These are phyloP conservation scores for Xylariaceae sp. DNA, from an alignment of 2,329 filamentous ascomycete species.

Conservation along the genomic window DNA sequence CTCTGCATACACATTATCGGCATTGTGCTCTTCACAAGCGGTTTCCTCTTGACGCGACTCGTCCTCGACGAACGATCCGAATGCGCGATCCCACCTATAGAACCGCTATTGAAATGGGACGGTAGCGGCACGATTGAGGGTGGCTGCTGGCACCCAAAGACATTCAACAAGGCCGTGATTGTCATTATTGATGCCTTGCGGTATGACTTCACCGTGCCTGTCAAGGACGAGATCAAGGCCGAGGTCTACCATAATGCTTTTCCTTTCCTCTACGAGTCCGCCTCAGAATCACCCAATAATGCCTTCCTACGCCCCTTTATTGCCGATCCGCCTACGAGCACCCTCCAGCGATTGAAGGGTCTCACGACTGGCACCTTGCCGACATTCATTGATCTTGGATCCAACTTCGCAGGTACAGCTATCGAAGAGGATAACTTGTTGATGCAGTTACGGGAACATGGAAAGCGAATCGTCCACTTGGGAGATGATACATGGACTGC, in stretches of 20 bases:
- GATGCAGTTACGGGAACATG: constrained; percentile 60
- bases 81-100: constrained; percentile 66
- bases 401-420: constrained; percentile 89
- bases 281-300: constrained; percentile 68
- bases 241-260: constrained; percentile 83
- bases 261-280: constrained; percentile 80
- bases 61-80: constrained; percentile 73
- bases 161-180: constrained; percentile 86
- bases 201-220: constrained; percentile 94
- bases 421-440: constrained; percentile 88
- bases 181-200: constrained; percentile 89
- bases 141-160: constrained; percentile 95
- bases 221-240: constrained; percentile 47
- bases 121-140: constrained; percentile 45
- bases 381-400: constrained; percentile 89
- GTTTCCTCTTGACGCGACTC: constrained; percentile 85
- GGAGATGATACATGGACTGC: constrained; percentile 98
- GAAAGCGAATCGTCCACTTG: constrained; percentile 79
- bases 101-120: constrained; percentile 41
- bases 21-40: constrained; percentile 88
- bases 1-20: constrained; percentile 72
- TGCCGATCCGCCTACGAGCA: constrained; percentile 92
- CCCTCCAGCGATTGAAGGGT: constrained; percentile 86
- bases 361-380: constrained; percentile 92
- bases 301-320: constrained; percentile 93